A percentile compares a stretch with the other conserved stretches of the same genome.
Conservation (phyloP, 2,329 filamentous ascomycete genomes). For the Chaetomiaceae sp. region DNA sequence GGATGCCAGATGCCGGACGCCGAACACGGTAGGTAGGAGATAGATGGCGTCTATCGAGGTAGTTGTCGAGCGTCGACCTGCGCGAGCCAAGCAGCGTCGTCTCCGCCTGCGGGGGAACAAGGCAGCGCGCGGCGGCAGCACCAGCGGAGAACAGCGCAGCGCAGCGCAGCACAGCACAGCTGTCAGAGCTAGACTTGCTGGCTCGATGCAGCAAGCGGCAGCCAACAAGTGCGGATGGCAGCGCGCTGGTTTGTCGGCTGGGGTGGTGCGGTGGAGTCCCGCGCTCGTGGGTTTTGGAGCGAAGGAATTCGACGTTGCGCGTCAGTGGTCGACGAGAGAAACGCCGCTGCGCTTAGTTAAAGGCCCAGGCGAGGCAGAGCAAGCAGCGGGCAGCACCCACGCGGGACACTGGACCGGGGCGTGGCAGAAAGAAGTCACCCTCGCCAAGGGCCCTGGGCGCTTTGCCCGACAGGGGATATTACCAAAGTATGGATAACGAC, state of each 20-base stretch:
- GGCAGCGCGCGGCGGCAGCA: too few relatives aligned
- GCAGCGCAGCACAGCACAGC: slow-evolving; percentile 13
- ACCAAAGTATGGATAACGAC: too few relatives aligned
- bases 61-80: slow-evolving; percentile 4
- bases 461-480: slow-evolving; percentile 15
- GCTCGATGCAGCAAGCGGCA: slow-evolving; percentile 6
- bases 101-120: slow-evolving; percentile 15
- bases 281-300: slow-evolving; percentile 3
- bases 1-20: slow-evolving; percentile 1
- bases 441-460: slow-evolving; percentile 9
- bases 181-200: slow-evolving; percentile 8
- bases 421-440: slow-evolving; percentile 4
- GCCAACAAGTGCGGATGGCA: slow-evolving; percentile 13
- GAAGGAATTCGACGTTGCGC: background rate
- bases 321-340: slow-evolving; percentile 7
- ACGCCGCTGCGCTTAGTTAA: slow-evolving; percentile 20
- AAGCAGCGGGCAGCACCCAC: too few relatives aligned
- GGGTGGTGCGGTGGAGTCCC: slow-evolving; percentile 15
- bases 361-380: background rate
- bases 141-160: too few relatives aligned
- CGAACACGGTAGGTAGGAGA: too few relatives aligned
- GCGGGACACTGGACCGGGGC: background rate
- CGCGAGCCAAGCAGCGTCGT: background rate
- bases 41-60: too few relatives aligned
- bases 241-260: slow-evolving; percentile 18